phyloP scores from a whole-genome alignment of 495 filamentous ascomycete genomes.

The Immersiella caudata region DNA sequence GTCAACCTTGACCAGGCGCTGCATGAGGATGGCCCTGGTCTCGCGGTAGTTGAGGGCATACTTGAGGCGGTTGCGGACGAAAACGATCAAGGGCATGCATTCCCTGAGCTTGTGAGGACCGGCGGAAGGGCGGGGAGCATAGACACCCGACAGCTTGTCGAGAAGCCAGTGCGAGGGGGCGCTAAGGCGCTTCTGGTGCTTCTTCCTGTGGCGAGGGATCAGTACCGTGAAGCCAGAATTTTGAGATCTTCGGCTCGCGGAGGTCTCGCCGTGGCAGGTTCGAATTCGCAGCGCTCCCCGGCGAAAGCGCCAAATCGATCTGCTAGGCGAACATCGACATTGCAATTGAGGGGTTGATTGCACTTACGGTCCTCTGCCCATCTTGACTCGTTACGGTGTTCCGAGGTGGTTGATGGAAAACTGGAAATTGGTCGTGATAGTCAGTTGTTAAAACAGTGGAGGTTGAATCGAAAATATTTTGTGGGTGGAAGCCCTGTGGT shows the following conservation, averaged over 20 bases:
- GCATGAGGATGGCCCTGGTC: conserved; percentile 97
- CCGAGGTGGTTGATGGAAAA: conserved; percentile 40
- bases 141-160: conserved; percentile 97
- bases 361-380: conserved; percentile 57
- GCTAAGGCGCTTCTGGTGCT: conserved; percentile 99
- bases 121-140: conserved; percentile 91
- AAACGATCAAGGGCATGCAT: conserved; percentile 98
- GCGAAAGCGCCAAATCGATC: background rate
- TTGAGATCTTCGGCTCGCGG: background rate
- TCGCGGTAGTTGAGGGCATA: conserved; percentile 99
- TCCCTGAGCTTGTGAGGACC: conserved; percentile 99
- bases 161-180: conserved; percentile 99
- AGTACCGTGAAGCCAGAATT: conserved; percentile 19
- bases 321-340: background rate
- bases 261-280: background rate
- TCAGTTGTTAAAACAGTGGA: conserved; percentile 23
- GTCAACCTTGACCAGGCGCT: conserved; percentile 99
- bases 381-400: conserved; percentile 42
- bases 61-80: conserved; percentile 98
- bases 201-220: conserved; percentile 67
- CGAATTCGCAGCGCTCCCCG: background rate
- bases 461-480: conserved; percentile 34
- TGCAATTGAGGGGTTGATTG: conserved; percentile 3
- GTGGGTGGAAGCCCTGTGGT: conserved; percentile 39
- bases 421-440: conserved; percentile 28